A percentile compares a stretch with the other conserved stretches of the same genome.
phyloP scores from a whole-genome alignment of 2,329 filamentous ascomycete genomes.

The Apiospora sp. region DNA sequence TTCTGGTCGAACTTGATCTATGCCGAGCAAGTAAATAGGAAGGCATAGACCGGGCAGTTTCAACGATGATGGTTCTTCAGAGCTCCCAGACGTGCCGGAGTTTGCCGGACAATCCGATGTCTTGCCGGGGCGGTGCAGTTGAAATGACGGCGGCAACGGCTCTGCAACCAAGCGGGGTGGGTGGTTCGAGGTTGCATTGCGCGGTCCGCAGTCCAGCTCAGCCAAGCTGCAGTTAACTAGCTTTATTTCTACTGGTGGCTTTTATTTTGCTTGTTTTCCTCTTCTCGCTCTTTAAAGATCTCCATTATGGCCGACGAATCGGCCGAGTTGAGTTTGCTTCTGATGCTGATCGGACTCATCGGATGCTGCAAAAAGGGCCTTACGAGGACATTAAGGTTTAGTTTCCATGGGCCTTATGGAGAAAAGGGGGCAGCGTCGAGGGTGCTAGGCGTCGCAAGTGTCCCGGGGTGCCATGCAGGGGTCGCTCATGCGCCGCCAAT shows the following conservation, averaged over 20 bases:
- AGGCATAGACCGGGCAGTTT: not conserved
- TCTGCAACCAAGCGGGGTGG: not conserved
- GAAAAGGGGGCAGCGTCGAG: constrained; percentile 5
- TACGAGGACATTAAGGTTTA: not conserved
- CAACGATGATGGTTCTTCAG: not conserved
- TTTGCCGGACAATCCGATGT: constrained; percentile 12
- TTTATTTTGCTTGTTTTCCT: not conserved
- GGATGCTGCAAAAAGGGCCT: not conserved
- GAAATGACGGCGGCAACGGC: not conserved
- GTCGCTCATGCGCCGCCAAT: not conserved
- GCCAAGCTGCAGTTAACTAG: not conserved
- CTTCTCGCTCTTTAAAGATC: not conserved
- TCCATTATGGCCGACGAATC: not conserved
- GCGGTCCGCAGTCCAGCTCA: not conserved
- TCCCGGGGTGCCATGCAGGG: constrained; percentile 14
- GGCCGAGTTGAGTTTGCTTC: constrained; percentile 7
- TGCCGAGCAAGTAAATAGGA: not conserved
- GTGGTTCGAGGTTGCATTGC: not conserved
- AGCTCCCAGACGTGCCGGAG: not conserved
- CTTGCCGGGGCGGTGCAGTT: not conserved
- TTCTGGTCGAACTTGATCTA: not conserved
- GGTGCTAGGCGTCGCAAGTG: constrained; percentile 5
- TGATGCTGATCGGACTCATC: not conserved
- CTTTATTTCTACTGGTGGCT: not conserved
- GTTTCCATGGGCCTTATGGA: not conserved